Conservation (phyloP, 768 basidiomycete species). For the Serendipita indica region DNA sequence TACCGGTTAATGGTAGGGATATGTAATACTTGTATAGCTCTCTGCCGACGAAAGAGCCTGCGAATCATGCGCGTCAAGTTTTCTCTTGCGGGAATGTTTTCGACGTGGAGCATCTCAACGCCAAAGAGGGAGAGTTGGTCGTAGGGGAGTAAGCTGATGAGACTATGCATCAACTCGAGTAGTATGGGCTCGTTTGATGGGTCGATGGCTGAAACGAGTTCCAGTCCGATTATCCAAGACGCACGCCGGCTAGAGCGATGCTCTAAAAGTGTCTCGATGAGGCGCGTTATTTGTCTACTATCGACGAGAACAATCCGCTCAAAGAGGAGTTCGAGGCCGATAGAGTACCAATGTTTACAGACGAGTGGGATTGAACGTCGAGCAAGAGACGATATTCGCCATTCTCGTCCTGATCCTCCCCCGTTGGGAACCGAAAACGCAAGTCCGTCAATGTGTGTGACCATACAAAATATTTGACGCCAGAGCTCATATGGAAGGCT, state of each 20-base stretch:
- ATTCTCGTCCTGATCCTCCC: background rate
- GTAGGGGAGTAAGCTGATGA: background rate
- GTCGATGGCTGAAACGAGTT: background rate
- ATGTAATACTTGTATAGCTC: background rate
- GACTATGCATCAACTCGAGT: background rate
- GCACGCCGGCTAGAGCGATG: background rate
- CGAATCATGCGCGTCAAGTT: background rate
- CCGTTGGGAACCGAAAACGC: background rate
- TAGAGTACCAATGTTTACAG: background rate
- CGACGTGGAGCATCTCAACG: background rate
- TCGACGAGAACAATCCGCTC: background rate
- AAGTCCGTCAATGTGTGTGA: background rate
- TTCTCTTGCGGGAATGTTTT: background rate
- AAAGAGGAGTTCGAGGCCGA: background rate
- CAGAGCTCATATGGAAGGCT: background rate
- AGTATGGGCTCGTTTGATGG: background rate
- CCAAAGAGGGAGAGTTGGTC: background rate
- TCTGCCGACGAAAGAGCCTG: background rate
- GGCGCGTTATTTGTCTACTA: background rate
- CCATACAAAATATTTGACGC: background rate
- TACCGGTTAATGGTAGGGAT: background rate
- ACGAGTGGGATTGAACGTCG: background rate
- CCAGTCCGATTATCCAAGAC: background rate
- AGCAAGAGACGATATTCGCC: background rate
- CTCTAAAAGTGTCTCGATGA: background rate